Percentiles rank a stretch among this genome's conserved stretches.
Evolutionary conservation across 495 filamentous ascomycete species (phyloP).

Genomic region (Podospora tetraspora): DNA sequence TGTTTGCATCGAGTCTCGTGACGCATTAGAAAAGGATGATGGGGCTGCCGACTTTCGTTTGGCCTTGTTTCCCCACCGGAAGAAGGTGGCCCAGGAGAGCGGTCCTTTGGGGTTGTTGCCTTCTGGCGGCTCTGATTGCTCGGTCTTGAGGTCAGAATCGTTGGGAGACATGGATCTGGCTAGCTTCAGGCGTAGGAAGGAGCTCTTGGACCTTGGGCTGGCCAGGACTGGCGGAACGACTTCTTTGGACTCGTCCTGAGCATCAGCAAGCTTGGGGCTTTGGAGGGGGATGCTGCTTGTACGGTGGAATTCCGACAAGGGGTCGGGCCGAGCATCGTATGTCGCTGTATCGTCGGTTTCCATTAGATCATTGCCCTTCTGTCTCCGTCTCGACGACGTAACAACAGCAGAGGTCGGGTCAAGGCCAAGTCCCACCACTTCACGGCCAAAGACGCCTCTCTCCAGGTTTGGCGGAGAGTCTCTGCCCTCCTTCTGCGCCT

Average conservation of each 20-base stretch:
- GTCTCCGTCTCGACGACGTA: constrained; percentile 38
- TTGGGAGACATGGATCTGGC: constrained; percentile 39
- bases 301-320: constrained; percentile 35
- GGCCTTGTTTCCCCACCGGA: constrained; percentile 60
- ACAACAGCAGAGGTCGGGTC: constrained; percentile 41
- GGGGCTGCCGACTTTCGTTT: constrained; percentile 54
- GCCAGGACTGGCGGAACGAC: constrained; percentile 10
- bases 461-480: constrained; percentile 50
- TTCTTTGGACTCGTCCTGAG: constrained; percentile 8
- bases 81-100: constrained; percentile 63
- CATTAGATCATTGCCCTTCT: constrained; percentile 20
- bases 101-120: constrained; percentile 37
- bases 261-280: constrained; percentile 5
- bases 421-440: constrained; percentile 40
- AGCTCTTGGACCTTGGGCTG: constrained; percentile 23
- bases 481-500: constrained; percentile 37
- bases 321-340: constrained; percentile 14
- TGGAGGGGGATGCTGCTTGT: constrained; percentile 27
- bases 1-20: constrained; percentile 64
- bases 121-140: constrained; percentile 36
- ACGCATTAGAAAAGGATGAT: constrained; percentile 73
- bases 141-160: constrained; percentile 29
- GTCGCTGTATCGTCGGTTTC: constrained; percentile 11
- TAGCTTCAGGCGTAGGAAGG: constrained; percentile 34
- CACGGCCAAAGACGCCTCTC: constrained; percentile 50